Evolutionary conservation across 2,329 filamentous ascomycete species (phyloP).

Genomic region (Talaromyces sp.): DNA sequence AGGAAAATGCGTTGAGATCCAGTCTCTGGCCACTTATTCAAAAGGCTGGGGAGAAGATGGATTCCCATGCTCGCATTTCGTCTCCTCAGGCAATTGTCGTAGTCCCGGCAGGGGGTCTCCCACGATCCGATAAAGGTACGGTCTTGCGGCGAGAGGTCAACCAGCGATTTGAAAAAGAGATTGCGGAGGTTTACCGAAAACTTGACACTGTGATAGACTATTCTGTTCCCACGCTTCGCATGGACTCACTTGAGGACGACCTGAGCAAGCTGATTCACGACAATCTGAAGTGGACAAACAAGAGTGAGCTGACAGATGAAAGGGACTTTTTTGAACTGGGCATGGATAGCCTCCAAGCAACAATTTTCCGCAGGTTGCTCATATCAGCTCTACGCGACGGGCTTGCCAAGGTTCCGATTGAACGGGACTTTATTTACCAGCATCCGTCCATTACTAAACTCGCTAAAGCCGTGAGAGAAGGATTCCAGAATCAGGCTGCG

Average conservation of each 20-base stretch:
- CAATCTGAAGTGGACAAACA: background rate
- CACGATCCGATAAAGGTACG: conserved; percentile 6
- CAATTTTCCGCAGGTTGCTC: conserved; percentile 5
- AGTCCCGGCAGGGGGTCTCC: background rate
- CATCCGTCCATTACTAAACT: conserved; percentile 1
- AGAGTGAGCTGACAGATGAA: background rate
- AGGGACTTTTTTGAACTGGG: conserved; percentile 5
- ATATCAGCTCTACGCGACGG: background rate
- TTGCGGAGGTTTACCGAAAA: background rate
- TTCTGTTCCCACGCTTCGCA: background rate
- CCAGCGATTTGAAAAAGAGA: conserved; percentile 7
- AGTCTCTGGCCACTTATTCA: conserved; percentile 9
- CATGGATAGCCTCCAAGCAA: conserved; percentile 7
- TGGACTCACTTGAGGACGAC: background rate
- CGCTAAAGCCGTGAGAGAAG: background rate
- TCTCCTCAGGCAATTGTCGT: conserved; percentile 2
- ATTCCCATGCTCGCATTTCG: conserved; percentile 4
- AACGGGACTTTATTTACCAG: conserved; percentile 8
- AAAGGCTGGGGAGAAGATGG: conserved; percentile 7
- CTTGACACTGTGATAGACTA: background rate
- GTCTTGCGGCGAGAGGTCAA: conserved; percentile 11
- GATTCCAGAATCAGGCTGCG: background rate
- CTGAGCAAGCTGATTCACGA: background rate
- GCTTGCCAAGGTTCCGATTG: background rate
- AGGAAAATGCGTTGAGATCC: background rate